A percentile compares a stretch with the other conserved stretches of the same genome.
Conservation (phyloP, 202 grass and related monocot species). For the Schoenoplectus tabernaemontani region DNA sequence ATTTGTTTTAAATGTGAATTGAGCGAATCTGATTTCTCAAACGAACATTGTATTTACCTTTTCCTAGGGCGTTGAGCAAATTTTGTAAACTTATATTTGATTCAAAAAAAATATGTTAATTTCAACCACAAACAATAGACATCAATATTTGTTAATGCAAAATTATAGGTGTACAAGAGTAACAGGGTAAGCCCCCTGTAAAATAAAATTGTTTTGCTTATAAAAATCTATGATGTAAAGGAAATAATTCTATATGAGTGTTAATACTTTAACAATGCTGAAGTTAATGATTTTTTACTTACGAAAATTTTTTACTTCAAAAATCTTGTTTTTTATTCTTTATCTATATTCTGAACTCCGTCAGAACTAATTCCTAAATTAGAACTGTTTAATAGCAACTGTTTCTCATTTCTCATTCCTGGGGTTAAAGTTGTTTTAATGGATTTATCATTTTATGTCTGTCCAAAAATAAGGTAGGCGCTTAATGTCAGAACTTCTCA, state of each 20-base stretch:
- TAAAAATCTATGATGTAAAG: too few species aligned
- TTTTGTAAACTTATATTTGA: not conserved
- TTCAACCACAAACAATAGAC: not conserved
- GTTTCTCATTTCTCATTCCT: not conserved
- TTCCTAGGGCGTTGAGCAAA: not conserved
- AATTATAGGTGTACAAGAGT: not conserved
- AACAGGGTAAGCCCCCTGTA: not conserved
- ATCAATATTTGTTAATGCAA: too few species aligned
- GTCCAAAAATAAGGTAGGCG: not conserved
- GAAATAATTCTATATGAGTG: not conserved
- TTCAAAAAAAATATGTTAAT: not conserved
- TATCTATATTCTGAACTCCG: not conserved
- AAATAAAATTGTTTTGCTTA: not conserved
- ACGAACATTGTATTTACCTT: too few species aligned
- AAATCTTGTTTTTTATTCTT: not conserved
- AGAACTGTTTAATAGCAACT: not conserved
- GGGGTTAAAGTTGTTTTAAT: not conserved
- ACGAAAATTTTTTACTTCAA: not conserved
- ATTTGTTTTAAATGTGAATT: not conserved
- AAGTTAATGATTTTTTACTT: not conserved
- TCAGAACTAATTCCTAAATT: not conserved
- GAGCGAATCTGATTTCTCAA: too few species aligned
- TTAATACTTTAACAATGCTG: not conserved
- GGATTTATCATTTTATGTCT: not conserved
- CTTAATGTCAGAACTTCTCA: not conserved